Base-by-base conservation (phyloP, 805 yeast species). In the Saturnispora sekii region DNA sequence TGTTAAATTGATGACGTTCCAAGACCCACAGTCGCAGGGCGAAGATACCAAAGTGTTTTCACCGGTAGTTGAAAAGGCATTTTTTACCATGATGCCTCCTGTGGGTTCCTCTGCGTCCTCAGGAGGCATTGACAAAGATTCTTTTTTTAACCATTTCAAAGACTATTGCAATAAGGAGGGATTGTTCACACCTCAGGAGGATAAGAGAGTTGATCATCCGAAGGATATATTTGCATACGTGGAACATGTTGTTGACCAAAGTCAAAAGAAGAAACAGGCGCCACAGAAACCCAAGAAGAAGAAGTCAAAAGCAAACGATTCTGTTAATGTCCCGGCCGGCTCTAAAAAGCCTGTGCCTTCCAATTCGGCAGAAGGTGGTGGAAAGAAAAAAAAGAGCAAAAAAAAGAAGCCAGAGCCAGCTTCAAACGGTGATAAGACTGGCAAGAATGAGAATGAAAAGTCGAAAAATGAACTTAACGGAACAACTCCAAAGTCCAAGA, bases 11-110 rank as follows among this genome's bases (percentile, higher is more conserved):
- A 54, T 61, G 44, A 51, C 55, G 6, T 68, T 69, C 48, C 38
- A 40, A 17, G 53, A 55, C 28, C 11, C 14, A 45, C 37, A 15
- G 30, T 10, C 12, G 33, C 36, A 11, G 40, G 7, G 4, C 3
- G 65, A 64, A 38, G 48, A 45, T 5, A 10, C 10, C 12, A 48
- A 44, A 18, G 44, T 53, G 2, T 55, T 65, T 41, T 47, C 52
- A 1, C 72, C 78, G 0, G 53, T 49, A 15, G 54, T 70, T 11
- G 65, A 63, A 30, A 60, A 56, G 40, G 60, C 74, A 1, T 41
- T 69, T 3, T 66, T 52, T 44, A 48, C 56, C 5, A 51, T 52
- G 35, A 66, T 67, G 69, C 51, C 53, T 26, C 44, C 40, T 31
- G 40, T 45, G 11, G 15, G 28, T 2, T 33, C 30, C 6, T 10